Conservation (phyloP, 2,329 filamentous ascomycete species). For the Ophiostoma sp. region DNA sequence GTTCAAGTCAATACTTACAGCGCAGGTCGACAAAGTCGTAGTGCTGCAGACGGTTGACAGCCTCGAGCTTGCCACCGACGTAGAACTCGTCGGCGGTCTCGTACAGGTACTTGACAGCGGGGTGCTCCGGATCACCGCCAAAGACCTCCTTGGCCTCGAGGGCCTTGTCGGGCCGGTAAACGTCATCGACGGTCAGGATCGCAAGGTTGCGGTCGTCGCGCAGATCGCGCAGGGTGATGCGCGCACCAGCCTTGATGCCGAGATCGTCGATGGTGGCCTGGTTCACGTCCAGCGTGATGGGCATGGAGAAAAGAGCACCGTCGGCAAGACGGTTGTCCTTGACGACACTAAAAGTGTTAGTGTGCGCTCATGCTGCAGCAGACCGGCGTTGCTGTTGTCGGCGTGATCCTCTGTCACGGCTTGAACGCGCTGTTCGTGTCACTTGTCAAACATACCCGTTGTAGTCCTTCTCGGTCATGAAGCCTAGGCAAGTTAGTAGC, state of each 20-base stretch:
- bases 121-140: conserved; percentile 84
- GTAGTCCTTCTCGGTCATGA: conserved; percentile 97
- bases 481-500: conserved; percentile 35
- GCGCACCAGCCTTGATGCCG: conserved; percentile 70
- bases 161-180: conserved; percentile 87
- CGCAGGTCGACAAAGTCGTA: conserved; percentile 97
- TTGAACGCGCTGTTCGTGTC: too few species aligned
- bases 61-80: conserved; percentile 91
- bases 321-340: conserved; percentile 78
- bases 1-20: conserved; percentile 37
- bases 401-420: too few species aligned
- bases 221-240: conserved; percentile 87
- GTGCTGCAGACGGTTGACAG: conserved; percentile 90
- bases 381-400: too few species aligned
- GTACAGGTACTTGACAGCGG: conserved; percentile 85
- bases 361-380: conserved; percentile 77
- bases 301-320: conserved; percentile 92
- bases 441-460: conserved; percentile 57
- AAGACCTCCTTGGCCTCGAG: conserved; percentile 93
- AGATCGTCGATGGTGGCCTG: conserved; percentile 68
- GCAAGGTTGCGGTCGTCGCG: conserved; percentile 93
- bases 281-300: conserved; percentile 85
- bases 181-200: conserved; percentile 90
- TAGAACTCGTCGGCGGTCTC: conserved; percentile 79
- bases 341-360: conserved; percentile 90